Base-by-base conservation (phyloP, 2,329 filamentous ascomycete species). In the Colletotrichum shisoi region DNA sequence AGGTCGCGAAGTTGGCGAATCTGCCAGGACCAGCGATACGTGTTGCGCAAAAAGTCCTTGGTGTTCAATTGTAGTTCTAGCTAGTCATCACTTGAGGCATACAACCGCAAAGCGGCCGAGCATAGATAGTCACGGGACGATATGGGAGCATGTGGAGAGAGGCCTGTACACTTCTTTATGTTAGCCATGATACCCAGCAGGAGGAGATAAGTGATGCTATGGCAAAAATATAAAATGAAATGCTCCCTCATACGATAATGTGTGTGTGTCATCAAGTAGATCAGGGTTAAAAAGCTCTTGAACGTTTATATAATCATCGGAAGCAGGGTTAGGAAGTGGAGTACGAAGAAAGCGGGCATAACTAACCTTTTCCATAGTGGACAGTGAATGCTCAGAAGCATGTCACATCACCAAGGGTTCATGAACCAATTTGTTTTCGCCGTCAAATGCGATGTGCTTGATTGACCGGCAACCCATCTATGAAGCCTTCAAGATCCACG, bases 1-100 rank as follows among this genome's bases (percentile, higher is more conserved):
- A 97, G 75, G 95, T 99, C n/a, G 95, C 95, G 2, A 85, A 85
- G 70, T 80, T 98, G 71, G 96, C 95, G 6, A 94, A 93, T 1
- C 73, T 97, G 72, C 94, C 94, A 0, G 87, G 89, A 67, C 81
- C 84, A 51, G 92, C 90, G 3, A 87, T 97, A 62, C 79, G 81
- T 24, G 81, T 92, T 70, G 94, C 94, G 6, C 81, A 78, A 58
- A 76, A 81, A 44, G 83, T 92, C 9, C 79, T 93, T 51, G 71
- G 21, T 21, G 45, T 61, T 31, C 44, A 63, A 42, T 57, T 57
- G 52, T 64, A 62, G 70, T 44, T 11, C 54, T 37, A 40, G n/a
- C 40, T 54, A 44, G 57, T 44, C 56, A 57, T 65, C 57, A 52
- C 34, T 27, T n/a, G 21, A 15, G 9, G 17, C 21, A 42, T 53